Percentiles rank a stretch among this genome's conserved stretches.
phyloP scores from a whole-genome alignment of 495 filamentous ascomycete species.

The Aspergillus ostianus region DNA sequence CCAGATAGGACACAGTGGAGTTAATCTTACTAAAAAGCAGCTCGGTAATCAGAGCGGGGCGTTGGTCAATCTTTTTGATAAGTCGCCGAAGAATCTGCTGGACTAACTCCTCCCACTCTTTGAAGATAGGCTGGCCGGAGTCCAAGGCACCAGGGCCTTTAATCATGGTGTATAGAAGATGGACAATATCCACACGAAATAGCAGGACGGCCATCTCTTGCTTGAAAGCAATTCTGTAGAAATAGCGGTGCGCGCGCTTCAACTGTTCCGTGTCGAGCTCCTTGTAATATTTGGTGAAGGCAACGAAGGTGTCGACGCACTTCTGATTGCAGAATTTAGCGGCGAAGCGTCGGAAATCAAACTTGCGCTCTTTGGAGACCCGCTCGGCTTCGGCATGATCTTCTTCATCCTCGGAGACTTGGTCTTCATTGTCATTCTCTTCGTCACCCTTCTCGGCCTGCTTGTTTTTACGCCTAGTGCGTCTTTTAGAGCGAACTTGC shows the following conservation, averaged over 20 bases:
- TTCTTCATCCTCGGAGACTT: conserved; percentile 67
- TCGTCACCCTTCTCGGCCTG: conserved; percentile 33
- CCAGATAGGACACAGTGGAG: conserved; percentile 77
- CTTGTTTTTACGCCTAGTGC: conserved; percentile 68
- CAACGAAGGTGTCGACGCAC: conserved; percentile 85
- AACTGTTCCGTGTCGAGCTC: conserved; percentile 80
- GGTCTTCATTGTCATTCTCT: conserved; percentile 49
- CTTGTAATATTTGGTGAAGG: conserved; percentile 74
- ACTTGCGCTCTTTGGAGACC: conserved; percentile 78
- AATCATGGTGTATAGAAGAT: conserved; percentile 85
- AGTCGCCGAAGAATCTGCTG: conserved; percentile 75
- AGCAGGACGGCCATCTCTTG: conserved; percentile 84
- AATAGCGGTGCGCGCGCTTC: conserved; percentile 92
- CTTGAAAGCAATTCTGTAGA: conserved; percentile 94
- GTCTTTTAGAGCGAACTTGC: conserved; percentile 78
- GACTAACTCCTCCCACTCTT: conserved; percentile 89
- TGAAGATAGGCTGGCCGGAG: conserved; percentile 58
- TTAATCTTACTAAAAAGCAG: conserved; percentile 92
- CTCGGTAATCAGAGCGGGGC: conserved; percentile 81
- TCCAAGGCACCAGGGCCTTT: conserved; percentile 83
- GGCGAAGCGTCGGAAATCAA: conserved; percentile 86
- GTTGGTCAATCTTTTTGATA: conserved; percentile 75
- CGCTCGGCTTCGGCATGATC: conserved; percentile 66
- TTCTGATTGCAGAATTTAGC: conserved; percentile 77
- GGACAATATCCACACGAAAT: conserved; percentile 86